Conservation (phyloP, 2,329 filamentous ascomycete species). For the Ophiostoma pallidulum region DNA sequence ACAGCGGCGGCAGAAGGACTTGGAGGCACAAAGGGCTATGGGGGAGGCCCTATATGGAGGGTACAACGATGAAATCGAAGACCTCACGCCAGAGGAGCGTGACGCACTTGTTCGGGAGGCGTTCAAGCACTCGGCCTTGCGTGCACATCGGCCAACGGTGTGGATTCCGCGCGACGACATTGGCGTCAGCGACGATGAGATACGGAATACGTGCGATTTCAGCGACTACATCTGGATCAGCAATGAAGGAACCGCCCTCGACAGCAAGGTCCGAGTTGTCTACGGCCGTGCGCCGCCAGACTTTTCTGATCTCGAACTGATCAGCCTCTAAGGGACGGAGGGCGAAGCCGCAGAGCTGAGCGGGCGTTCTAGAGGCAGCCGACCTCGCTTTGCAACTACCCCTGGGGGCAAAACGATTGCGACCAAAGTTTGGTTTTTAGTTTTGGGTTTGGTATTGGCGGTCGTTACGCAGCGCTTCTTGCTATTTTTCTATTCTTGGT, state of each 20-base stretch:
- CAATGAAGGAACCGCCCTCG: slow-evolving; percentile 81
- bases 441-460: too few relatives aligned
- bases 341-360: too few relatives aligned
- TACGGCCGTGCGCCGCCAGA: slow-evolving; percentile 82
- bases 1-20: slow-evolving; percentile 45
- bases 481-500: too few relatives aligned
- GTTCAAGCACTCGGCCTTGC: slow-evolving; percentile 82
- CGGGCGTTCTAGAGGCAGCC: too few relatives aligned
- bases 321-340: slow-evolving; percentile 59
- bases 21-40: slow-evolving; percentile 64
- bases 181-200: slow-evolving; percentile 86
- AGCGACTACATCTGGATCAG: slow-evolving; percentile 84
- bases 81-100: slow-evolving; percentile 81
- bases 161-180: slow-evolving; percentile 92
- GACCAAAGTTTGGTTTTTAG: too few relatives aligned
- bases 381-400: too few relatives aligned
- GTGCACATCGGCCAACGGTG: slow-evolving; percentile 74
- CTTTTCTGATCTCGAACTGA: slow-evolving; percentile 80
- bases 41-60: slow-evolving; percentile 77
- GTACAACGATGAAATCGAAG: slow-evolving; percentile 87
- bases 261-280: slow-evolving; percentile 72
- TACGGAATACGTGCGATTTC: slow-evolving; percentile 64
- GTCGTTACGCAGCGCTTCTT: too few relatives aligned
- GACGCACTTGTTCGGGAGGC: slow-evolving; percentile 77
- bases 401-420: too few relatives aligned